phyloP scores from a whole-genome alignment of 495 filamentous ascomycete species.

The Acidomyces sp. region DNA sequence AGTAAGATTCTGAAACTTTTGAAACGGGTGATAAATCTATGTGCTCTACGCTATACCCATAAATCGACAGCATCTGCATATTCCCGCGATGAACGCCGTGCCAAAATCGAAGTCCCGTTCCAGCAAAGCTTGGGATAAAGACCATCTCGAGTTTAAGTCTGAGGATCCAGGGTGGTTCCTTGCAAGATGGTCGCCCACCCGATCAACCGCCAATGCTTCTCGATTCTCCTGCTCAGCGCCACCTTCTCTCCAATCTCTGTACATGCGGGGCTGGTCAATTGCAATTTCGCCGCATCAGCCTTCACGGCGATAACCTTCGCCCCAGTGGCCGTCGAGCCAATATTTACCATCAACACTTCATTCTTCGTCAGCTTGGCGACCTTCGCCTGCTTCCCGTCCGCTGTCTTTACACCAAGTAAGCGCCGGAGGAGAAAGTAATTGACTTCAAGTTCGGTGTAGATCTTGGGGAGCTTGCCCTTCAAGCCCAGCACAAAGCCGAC shows the following conservation, averaged over 20 bases:
- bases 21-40: too few species aligned
- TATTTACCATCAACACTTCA: constrained; percentile 98
- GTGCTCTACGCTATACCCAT: too few species aligned
- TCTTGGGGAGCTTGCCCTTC: constrained; percentile 77
- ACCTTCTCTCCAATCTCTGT: constrained; percentile 96
- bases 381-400: constrained; percentile 98
- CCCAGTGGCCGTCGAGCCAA: constrained; percentile 90
- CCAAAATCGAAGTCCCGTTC: background rate
- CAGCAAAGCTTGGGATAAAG: too few species aligned
- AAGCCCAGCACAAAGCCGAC: constrained; percentile 96
- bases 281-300: constrained; percentile 88
- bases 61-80: too few species aligned
- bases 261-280: constrained; percentile 78
- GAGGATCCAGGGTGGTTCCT: constrained; percentile 17
- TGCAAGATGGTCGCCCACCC: constrained; percentile 43
- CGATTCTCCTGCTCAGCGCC: constrained; percentile 85
- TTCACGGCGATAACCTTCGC: constrained; percentile 87
- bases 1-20: too few species aligned
- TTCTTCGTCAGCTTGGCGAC: constrained; percentile 95
- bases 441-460: constrained; percentile 95
- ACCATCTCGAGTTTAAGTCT: too few species aligned
- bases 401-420: constrained; percentile 89
- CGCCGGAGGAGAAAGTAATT: constrained; percentile 96
- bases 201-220: constrained; percentile 98
- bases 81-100: background rate